phyloP scores from a whole-genome alignment of 345 rosid genomes.

The Euphorbia tirucalli region DNA sequence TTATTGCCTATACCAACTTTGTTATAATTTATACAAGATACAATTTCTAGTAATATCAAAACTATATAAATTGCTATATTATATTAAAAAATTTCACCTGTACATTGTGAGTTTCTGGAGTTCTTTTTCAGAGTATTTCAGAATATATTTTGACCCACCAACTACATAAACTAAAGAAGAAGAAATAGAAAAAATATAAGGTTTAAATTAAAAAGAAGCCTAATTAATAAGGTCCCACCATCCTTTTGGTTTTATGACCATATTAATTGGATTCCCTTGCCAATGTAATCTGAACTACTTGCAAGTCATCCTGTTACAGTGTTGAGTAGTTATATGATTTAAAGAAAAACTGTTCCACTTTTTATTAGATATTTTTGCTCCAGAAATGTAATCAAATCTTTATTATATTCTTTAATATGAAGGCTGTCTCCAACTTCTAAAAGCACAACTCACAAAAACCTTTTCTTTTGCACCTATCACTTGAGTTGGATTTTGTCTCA shows the following conservation, averaged over 20 bases:
- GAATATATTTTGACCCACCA: neutral
- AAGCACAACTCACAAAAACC: conserved; percentile 22
- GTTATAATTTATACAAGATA: no score
- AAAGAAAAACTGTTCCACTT: conserved; percentile 19
- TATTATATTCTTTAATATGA: conserved; percentile 28
- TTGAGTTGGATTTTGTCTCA: conserved; percentile 13
- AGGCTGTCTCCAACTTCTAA: conserved; percentile 33
- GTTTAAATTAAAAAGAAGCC: conserved; percentile 20
- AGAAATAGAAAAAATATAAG: neutral
- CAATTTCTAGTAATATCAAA: no score
- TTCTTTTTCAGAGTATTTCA: neutral
- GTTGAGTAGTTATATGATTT: no score
- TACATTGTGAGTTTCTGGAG: neutral
- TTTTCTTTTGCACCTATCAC: conserved; percentile 30
- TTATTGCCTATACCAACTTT: no score
- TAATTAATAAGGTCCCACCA: conserved; percentile 14
- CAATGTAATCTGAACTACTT: conserved; percentile 15
- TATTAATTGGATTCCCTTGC: neutral
- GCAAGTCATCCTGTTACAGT: no score
- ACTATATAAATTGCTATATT: no score
- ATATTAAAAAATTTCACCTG: no score
- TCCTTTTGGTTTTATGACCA: neutral
- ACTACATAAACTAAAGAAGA: conserved; percentile 5
- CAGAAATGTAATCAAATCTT: conserved; percentile 28
- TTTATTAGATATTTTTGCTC: conserved; percentile 23